Percentiles rank a stretch among this genome's conserved stretches.
phyloP scores from a whole-genome alignment of 228 moss, liverwort and hornwort genomes.

The Sphagnum fallax region DNA sequence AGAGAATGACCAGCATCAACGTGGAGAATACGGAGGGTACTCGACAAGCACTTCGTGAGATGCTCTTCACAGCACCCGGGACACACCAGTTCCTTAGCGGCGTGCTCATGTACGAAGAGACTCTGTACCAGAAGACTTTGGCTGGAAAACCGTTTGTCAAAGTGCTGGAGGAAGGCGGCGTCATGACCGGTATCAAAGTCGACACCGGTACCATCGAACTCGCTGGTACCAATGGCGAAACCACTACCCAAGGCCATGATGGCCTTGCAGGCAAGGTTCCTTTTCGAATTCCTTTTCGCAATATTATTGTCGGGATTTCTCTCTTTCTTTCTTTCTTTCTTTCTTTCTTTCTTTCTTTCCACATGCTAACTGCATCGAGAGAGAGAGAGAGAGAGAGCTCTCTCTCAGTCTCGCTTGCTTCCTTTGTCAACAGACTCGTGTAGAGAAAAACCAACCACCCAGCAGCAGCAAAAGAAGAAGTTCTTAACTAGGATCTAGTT shows the following conservation, averaged over 20 bases:
- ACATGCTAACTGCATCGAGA: too few species aligned
- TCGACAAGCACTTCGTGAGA: constrained; percentile 55
- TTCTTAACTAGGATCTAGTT: too few species aligned
- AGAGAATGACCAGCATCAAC: constrained; percentile 42
- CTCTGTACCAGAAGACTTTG: constrained; percentile 50
- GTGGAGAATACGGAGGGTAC: constrained; percentile 58
- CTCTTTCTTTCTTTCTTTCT: too few species aligned
- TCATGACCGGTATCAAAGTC: constrained; percentile 64
- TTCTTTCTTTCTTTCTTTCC: too few species aligned
- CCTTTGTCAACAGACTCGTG: too few species aligned
- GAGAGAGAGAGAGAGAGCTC: too few species aligned
- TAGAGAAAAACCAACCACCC: too few species aligned
- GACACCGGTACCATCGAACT: constrained; percentile 46
- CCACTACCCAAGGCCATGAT: constrained; percentile 62
- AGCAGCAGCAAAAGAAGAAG: too few species aligned
- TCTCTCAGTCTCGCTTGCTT: too few species aligned
- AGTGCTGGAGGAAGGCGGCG: constrained; percentile 52
- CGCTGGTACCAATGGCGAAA: constrained; percentile 65
- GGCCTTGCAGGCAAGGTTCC: constrained; percentile 15
- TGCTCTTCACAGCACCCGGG: constrained; percentile 59
- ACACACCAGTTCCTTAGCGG: constrained; percentile 55
- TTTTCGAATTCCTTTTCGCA: too few species aligned
- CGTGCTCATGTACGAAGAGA: constrained; percentile 47
- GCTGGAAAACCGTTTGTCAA: constrained; percentile 55
- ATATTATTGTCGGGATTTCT: too few species aligned